Base-by-base conservation (phyloP, 352 stramenopile genomes). In the Phytophthora palmivora region DNA sequence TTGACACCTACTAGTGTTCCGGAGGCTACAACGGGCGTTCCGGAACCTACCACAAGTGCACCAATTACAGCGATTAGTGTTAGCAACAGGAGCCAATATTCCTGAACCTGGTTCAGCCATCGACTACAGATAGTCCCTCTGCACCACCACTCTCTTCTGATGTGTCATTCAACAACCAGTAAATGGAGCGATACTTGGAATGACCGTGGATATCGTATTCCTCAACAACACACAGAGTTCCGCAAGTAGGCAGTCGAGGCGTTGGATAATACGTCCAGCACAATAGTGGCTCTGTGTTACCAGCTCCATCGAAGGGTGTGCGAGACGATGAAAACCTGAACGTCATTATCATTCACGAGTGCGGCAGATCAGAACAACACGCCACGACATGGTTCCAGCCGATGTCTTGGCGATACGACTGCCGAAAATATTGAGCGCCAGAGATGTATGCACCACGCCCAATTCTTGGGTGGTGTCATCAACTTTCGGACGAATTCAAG, bases 401-500 rank as follows among this genome's bases (percentile, higher is more conserved):
- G 2, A 63, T 78, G 44, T n/a, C n/a, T n/a, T n/a, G 65, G 72
- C 11, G 68, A 60, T 3, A 42, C 62, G 26, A 56, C 57, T n/a
- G 26, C 49, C 48, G 67, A 76, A 15, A 72, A 86, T 41, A 65
- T 86, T 21, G 76, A 86, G 44, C 68, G 63, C 28, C 80, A 83
- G 62, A 50, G 64, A 47, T 79, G 76, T 46, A 63, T 81, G 67
- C 70, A 70, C 49, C 53, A 86, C 33, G 64, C 78, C n/a, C 56
- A 79, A 26, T 83, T 67, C 41, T 57, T 83, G 21, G 74, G 74
- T 5, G 68, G 73, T 14, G 51, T 69, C 2, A 44, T 37, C 5
- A 63, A 78, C 30, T 86, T 76, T 70, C 60, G 10, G 30, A 60
- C 0, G 74, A 78, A 41, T 81, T 83, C 69, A 86, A 79, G 46